Conservation (phyloP, 768 basidiomycete genomes). For the Mycena filopes region DNA sequence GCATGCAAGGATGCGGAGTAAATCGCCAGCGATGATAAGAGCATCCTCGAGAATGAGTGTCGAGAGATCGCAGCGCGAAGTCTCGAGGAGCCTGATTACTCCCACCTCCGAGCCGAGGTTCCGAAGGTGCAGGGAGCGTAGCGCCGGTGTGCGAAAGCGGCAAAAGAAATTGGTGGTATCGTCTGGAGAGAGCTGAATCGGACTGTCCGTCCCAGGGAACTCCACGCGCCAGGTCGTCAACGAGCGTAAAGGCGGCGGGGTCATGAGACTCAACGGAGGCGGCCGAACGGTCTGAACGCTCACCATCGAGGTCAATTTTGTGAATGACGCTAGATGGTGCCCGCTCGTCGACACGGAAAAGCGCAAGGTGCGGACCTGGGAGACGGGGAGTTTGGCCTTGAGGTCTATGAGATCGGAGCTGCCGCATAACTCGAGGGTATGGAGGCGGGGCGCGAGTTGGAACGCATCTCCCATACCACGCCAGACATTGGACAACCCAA, state of each 20-base stretch:
- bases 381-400: neutral
- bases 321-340: neutral
- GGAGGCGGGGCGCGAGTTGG: neutral
- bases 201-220: neutral
- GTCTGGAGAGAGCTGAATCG: neutral
- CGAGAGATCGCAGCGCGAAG: neutral
- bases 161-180: neutral
- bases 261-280: neutral
- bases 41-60: neutral
- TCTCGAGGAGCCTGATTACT: neutral
- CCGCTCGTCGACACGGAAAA: constrained; percentile 2
- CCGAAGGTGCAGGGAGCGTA: neutral
- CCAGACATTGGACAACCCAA: neutral
- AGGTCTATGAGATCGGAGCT: neutral
- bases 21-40: neutral
- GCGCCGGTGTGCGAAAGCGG: constrained; percentile 2
- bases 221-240: neutral
- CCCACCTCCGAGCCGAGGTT: neutral
- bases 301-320: neutral
- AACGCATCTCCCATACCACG: neutral
- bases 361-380: neutral
- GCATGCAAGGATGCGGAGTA: neutral
- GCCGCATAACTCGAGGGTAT: neutral
- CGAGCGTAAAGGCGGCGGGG: neutral
- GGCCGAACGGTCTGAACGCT: neutral